Conservation (phyloP, 163 green algal genomes). For the Dunaliella salina region DNA sequence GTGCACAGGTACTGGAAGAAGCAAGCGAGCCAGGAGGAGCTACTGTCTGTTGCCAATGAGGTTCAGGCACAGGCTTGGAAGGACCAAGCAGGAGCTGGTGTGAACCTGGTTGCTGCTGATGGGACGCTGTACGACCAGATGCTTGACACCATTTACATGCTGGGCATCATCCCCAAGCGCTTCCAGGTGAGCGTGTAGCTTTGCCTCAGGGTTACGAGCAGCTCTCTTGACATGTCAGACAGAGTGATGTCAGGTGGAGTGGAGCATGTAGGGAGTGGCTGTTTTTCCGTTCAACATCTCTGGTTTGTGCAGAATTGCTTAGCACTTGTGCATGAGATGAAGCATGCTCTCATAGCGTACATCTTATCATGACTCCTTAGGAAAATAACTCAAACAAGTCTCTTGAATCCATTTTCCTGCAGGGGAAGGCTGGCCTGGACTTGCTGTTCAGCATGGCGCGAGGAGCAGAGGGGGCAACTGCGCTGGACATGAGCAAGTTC, state of each 20-base stretch:
- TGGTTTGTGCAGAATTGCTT: no score
- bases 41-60: conserved; percentile 42
- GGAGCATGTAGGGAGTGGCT: no score
- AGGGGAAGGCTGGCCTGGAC: conserved; percentile 51
- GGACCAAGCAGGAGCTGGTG: conserved; percentile 50
- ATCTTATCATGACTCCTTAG: no score
- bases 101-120: conserved; percentile 68
- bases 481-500: conserved; percentile 89
- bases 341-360: no score
- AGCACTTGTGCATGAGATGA: no score
- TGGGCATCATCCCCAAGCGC: conserved; percentile 70
- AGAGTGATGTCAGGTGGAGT: no score
- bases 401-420: not conserved
- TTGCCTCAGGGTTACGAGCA: not conserved
- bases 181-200: conserved; percentile 54
- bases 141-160: conserved; percentile 69
- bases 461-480: conserved; percentile 49
- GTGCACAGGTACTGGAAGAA: conserved; percentile 59
- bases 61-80: conserved; percentile 62
- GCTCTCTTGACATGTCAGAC: no score
- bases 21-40: conserved; percentile 35
- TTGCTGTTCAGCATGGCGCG: conserved; percentile 88
- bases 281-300: no score
- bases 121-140: conserved; percentile 87
- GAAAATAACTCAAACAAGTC: no score